These are phyloP conservation scores for Amoebophrya sp. DNA, from an alignment of 169 alveolate genomes.

Conservation along the genomic window DNA sequence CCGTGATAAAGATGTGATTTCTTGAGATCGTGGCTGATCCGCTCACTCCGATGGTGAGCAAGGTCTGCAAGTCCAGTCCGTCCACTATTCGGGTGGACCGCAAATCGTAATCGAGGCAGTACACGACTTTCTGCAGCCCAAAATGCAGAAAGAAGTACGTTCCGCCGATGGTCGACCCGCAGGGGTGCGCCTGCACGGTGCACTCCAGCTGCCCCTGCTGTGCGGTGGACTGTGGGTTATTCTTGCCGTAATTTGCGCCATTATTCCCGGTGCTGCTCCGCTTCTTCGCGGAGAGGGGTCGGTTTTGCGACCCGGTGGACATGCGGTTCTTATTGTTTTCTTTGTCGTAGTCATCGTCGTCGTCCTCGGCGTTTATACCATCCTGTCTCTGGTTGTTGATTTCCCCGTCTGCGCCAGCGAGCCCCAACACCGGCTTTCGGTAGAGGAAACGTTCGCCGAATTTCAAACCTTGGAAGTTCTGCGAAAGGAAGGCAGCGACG, in stretches of 20 bases:
- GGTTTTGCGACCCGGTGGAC: too few species aligned
- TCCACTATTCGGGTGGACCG: neutral
- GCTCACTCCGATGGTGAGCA: neutral
- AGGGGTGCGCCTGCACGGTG: neutral
- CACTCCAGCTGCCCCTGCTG: too few species aligned
- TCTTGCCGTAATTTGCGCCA: too few species aligned
- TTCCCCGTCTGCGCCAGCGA: too few species aligned
- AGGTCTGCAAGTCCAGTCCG: neutral
- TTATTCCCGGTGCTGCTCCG: too few species aligned
- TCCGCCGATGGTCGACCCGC: neutral
- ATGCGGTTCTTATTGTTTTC: too few species aligned
- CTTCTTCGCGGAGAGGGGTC: too few species aligned
- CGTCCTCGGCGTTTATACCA: too few species aligned
- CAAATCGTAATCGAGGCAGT: constrained; percentile 16
- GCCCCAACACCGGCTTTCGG: neutral
- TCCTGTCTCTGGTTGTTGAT: too few species aligned
- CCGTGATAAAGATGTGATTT: constrained; percentile 1
- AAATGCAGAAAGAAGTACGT: neutral
- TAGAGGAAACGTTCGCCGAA: neutral
- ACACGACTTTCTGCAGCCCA: neutral
- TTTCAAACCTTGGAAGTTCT: neutral
- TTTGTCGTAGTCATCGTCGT: too few species aligned
- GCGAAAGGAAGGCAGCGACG: neutral
- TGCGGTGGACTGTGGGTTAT: too few species aligned
- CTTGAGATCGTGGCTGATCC: neutral